Base-by-base conservation (phyloP, 2,329 filamentous ascomycete genomes). In the Penicillium sp. region DNA sequence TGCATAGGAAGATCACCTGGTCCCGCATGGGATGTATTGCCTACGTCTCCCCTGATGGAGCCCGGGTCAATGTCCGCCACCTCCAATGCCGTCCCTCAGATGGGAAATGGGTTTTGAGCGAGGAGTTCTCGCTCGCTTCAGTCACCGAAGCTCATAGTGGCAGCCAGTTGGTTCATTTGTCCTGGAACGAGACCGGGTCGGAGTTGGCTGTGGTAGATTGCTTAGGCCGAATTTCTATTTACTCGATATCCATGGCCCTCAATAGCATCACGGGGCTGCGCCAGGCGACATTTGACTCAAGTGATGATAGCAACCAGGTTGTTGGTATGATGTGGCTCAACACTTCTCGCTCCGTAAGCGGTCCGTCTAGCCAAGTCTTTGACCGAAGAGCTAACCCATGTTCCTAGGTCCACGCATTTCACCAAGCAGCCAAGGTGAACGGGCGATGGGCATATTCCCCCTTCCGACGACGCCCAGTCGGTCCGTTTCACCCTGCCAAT, bases 301-400 rank as follows among this genome's bases (percentile, higher is more conserved):
- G 86, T 48, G 88, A 91, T 63, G 90, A 95, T 67, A 78, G 89
- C 34, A 85, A 88, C 59, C 83, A 86, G 45, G 78, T 95, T 5
- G 89, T 95, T 6, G 94, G 93, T 3, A 82, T 90, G 68, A 88
- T 90, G 72, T 99, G 94, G 94, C 77, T 97, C 49, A 77, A 76
- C 49, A 77, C 80, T n/a, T 77, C 85, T 23, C 75, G 81, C 26
- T 78, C 81, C 23, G 74, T 74, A 57, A 54, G 67, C 59, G 23
- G 18, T 18, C 23, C 16, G 18, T 39, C 34, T 16, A 39, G 21
- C 18, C 36, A 39, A 21, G 36, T 10, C 7, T 10, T 2, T 23
- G 9, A 39, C 10, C 10, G 18, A 21, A 21, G 9, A 39, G 6
- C 36, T 39, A 23, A 39, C 16, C 12, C 24, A 12, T 47, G 10